Conservation (phyloP, 2,329 filamentous ascomycete genomes). For the Aspergillus costaricaensis region DNA sequence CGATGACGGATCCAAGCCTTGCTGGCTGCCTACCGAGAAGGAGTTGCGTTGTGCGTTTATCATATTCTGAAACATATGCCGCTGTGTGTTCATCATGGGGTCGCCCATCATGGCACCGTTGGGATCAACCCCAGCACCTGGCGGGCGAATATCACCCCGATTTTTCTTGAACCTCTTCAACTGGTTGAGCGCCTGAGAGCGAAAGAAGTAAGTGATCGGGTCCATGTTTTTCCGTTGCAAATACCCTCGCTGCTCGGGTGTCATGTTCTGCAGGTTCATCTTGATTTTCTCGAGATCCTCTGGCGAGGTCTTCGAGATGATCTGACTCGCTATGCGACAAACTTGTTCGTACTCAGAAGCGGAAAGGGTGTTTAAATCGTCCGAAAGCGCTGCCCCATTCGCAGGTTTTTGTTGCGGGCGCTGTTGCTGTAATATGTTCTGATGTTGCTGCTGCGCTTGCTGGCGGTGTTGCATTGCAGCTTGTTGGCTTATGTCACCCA, state of each 20-base stretch:
- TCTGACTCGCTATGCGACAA: conserved; percentile 48
- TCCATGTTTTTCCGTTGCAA: conserved; percentile 50
- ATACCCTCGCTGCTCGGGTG: conserved; percentile 50
- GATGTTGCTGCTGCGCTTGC: conserved; percentile 34
- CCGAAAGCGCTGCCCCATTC: conserved; percentile 30
- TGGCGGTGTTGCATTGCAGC: conserved; percentile 40
- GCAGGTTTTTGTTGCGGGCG: conserved; percentile 35
- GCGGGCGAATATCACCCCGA: conserved; percentile 34
- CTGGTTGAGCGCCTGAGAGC: conserved; percentile 49
- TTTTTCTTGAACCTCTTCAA: conserved; percentile 40
- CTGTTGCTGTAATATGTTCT: conserved; percentile 30
- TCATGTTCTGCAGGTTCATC: conserved; percentile 48
- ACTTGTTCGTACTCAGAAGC: conserved; percentile 48
- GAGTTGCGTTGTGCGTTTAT: conserved; percentile 44
- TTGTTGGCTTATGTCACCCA: conserved; percentile 37
- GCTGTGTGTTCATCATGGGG: conserved; percentile 43
- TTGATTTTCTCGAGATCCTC: conserved; percentile 53
- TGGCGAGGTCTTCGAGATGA: conserved; percentile 47
- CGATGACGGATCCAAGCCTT: conserved; percentile 36
- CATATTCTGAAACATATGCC: conserved; percentile 45
- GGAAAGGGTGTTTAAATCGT: conserved; percentile 41
- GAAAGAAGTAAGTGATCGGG: conserved; percentile 54
- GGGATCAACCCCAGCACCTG: conserved; percentile 32
- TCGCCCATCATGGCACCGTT: conserved; percentile 39
- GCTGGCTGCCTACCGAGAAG: conserved; percentile 37